Conservation (phyloP, 257 asterid genomes). For the Solanum appendiculatum region DNA sequence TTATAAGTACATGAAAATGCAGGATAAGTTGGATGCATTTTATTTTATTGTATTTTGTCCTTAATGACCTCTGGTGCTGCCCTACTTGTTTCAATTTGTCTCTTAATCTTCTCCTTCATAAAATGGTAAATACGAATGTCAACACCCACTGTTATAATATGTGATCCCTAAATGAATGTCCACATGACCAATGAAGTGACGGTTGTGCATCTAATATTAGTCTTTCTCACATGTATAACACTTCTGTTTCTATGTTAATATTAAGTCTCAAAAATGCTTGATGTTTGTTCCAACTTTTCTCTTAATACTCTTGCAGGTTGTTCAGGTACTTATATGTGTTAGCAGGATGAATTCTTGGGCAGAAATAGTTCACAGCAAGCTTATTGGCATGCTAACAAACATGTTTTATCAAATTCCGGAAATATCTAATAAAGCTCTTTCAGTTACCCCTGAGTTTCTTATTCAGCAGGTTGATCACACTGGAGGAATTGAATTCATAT, state of each 20-base stretch:
- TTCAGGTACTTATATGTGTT: conserved; percentile 66
- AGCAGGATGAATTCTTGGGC: conserved; percentile 95
- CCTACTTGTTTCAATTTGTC: not conserved
- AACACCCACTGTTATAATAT: not conserved
- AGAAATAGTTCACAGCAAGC: conserved; percentile 90
- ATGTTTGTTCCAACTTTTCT: not conserved
- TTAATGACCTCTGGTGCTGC: not conserved
- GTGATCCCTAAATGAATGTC: not conserved
- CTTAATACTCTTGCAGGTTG: conserved; percentile 46
- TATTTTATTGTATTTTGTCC: conserved; percentile 3
- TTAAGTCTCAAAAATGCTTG: not conserved
- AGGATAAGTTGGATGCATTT: not conserved
- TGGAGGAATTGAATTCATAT: conserved; percentile 90
- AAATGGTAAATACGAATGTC: not conserved
- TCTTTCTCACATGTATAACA: not conserved
- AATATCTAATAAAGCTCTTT: conserved; percentile 47
- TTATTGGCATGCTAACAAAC: conserved; percentile 85
- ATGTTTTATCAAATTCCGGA: conserved; percentile 84
- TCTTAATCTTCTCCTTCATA: not conserved
- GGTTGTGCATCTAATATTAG: not conserved
- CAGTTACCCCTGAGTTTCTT: conserved; percentile 63
- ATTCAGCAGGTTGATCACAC: conserved; percentile 84
- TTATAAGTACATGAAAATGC: not conserved
- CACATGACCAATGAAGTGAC: not conserved
- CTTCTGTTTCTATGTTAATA: not conserved